Evolutionary conservation across 2,329 filamentous ascomycete species (phyloP).

Genomic region (Incumbomyces lentus): DNA sequence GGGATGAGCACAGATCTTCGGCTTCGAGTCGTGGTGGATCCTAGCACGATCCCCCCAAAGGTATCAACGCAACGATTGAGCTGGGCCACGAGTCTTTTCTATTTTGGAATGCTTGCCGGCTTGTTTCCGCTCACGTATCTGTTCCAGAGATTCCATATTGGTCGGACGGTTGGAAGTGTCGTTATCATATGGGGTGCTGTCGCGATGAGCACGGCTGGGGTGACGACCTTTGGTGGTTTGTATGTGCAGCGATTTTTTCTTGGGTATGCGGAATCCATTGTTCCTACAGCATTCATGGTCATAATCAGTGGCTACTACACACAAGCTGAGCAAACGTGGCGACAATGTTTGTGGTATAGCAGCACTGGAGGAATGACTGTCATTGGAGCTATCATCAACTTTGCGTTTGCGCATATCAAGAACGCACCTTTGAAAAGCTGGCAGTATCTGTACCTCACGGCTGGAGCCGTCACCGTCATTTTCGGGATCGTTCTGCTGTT

Average conservation of each 20-base stretch:
- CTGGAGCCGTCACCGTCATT: constrained; percentile 52
- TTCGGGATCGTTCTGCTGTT: constrained; percentile 57
- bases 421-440: constrained; percentile 47
- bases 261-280: constrained; percentile 51
- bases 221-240: constrained; percentile 53
- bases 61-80: constrained; percentile 58
- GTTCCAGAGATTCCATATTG: constrained; percentile 56
- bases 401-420: constrained; percentile 55
- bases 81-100: constrained; percentile 56
- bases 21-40: constrained; percentile 43
- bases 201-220: constrained; percentile 59
- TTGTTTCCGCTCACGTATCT: constrained; percentile 64
- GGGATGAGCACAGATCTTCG: constrained; percentile 62
- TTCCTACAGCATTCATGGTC: constrained; percentile 58
- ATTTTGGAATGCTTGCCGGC: constrained; percentile 67
- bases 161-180: constrained; percentile 52
- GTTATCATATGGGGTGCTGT: constrained; percentile 57
- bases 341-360: constrained; percentile 60
- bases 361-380: constrained; percentile 48
- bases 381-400: constrained; percentile 54
- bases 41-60: constrained; percentile 41
- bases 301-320: constrained; percentile 55
- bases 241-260: constrained; percentile 57
- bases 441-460: constrained; percentile 63
- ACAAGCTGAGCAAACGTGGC: constrained; percentile 52